Percentiles rank a stretch among this genome's conserved stretches.
phyloP scores from a whole-genome alignment of 2,329 filamentous ascomycete species.

The Colletotrichum lindemuthianum region DNA sequence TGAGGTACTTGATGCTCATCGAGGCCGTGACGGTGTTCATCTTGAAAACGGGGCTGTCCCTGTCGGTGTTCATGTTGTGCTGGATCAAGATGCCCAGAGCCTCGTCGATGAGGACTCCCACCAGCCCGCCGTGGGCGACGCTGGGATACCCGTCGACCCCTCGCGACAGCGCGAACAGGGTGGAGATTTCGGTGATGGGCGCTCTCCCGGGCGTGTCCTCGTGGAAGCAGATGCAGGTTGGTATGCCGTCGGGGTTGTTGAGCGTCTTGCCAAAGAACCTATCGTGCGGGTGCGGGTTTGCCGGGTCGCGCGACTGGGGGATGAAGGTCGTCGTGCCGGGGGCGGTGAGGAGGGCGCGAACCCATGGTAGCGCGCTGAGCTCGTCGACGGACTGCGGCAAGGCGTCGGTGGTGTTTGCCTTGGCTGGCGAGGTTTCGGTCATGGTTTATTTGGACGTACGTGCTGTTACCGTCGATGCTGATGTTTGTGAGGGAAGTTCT shows the following conservation, averaged over 20 bases:
- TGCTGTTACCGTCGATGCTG: background rate
- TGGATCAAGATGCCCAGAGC: slow-evolving; percentile 49
- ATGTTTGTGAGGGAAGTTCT: background rate
- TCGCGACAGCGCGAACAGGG: slow-evolving; percentile 46
- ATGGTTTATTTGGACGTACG: background rate
- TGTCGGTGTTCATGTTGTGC: slow-evolving; percentile 47
- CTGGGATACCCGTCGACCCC: slow-evolving; percentile 47
- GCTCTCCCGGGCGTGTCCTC: slow-evolving; percentile 37
- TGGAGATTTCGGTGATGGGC: slow-evolving; percentile 42
- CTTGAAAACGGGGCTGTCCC: slow-evolving; percentile 42
- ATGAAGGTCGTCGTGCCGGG: slow-evolving; percentile 45
- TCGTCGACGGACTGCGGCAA: slow-evolving; percentile 33
- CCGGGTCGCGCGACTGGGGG: slow-evolving; percentile 46
- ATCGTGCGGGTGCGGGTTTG: slow-evolving; percentile 41
- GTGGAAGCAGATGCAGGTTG: slow-evolving; percentile 49
- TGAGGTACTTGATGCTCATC: slow-evolving; percentile 48
- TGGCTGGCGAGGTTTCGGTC: background rate
- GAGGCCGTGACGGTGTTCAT: slow-evolving; percentile 47
- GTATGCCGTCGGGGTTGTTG: slow-evolving; percentile 41
- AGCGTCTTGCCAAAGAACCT: slow-evolving; percentile 49
- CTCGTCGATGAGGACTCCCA: slow-evolving; percentile 50
- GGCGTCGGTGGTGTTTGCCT: background rate
- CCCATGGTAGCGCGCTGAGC: slow-evolving; percentile 51
- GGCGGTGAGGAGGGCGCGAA: slow-evolving; percentile 42
- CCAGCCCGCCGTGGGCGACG: slow-evolving; percentile 50